Conservation (phyloP, 2,329 filamentous ascomycete species). For the Huntiella moniliformis region DNA sequence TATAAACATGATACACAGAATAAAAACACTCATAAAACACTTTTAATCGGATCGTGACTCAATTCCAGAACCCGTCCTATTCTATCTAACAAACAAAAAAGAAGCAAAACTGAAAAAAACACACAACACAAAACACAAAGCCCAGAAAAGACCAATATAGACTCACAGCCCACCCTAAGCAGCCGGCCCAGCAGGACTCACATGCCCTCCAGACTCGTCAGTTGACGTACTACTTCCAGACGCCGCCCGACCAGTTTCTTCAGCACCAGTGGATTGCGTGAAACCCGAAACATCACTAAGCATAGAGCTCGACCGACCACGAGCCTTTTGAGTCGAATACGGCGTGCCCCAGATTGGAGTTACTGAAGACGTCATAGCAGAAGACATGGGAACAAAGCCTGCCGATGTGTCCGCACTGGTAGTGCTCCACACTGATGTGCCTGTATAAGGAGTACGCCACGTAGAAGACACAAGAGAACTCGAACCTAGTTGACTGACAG, state of each 20-base stretch:
- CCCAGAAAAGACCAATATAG: not conserved
- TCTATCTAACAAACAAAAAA: slow-evolving; percentile 6
- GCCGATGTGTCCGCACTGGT: slow-evolving; percentile 17
- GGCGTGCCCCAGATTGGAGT: not conserved
- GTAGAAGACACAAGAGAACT: slow-evolving; percentile 9
- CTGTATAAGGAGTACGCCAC: slow-evolving; percentile 19
- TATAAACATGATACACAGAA: not conserved
- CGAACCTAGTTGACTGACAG: not conserved
- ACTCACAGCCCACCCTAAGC: not conserved
- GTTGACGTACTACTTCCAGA: slow-evolving; percentile 5
- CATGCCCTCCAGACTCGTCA: not conserved
- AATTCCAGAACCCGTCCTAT: slow-evolving; percentile 8
- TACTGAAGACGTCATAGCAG: not conserved
- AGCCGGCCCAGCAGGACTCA: slow-evolving; percentile 2
- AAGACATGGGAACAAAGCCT: slow-evolving; percentile 19
- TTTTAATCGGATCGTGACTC: slow-evolving; percentile 6
- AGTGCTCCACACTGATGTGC: slow-evolving; percentile 7
- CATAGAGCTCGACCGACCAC: slow-evolving; percentile 47
- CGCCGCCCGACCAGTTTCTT: slow-evolving; percentile 1
- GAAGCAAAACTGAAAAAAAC: slow-evolving; percentile 6
- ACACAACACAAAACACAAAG: slow-evolving; percentile 5
- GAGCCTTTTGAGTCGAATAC: slow-evolving; percentile 19
- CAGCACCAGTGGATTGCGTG: slow-evolving; percentile 36
- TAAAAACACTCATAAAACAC: not conserved
- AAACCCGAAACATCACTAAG: slow-evolving; percentile 48